These are phyloP conservation scores for Inonotus obliquus DNA, from an alignment of 1,284 basidiomycete species.

Conservation along the genomic window DNA sequence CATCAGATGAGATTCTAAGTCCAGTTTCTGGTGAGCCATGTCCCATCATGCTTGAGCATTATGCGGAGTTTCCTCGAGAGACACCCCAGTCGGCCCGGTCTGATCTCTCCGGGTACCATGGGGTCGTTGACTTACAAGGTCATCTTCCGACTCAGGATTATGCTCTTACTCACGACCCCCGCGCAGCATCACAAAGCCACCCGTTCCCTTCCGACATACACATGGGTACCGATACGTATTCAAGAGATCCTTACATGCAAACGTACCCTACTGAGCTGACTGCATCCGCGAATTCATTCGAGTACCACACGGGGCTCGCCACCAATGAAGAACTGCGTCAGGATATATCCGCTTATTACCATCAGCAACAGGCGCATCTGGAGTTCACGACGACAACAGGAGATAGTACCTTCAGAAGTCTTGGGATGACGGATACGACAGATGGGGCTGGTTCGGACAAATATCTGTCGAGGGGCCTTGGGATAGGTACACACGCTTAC, in stretches of 20 bases:
- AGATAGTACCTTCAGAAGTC: neutral
- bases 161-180: neutral
- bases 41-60: neutral
- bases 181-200: neutral
- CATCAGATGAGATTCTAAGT: neutral
- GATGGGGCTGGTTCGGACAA: slow-evolving; percentile 3
- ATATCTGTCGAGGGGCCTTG: neutral
- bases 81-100: neutral
- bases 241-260: neutral
- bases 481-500: neutral
- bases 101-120: neutral
- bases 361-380: neutral
- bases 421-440: neutral
- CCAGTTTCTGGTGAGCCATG: neutral
- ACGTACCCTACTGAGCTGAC: neutral
- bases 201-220: neutral
- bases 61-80: neutral
- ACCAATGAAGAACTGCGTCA: neutral
- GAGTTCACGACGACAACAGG: neutral
- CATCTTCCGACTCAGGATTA: neutral
- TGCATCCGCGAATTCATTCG: neutral
- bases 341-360: neutral
- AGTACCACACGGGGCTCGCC: neutral
- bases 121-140: neutral
- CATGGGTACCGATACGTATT: neutral